Base-by-base conservation (phyloP, 306 rosid species). In the Cucumis hystrix region DNA sequence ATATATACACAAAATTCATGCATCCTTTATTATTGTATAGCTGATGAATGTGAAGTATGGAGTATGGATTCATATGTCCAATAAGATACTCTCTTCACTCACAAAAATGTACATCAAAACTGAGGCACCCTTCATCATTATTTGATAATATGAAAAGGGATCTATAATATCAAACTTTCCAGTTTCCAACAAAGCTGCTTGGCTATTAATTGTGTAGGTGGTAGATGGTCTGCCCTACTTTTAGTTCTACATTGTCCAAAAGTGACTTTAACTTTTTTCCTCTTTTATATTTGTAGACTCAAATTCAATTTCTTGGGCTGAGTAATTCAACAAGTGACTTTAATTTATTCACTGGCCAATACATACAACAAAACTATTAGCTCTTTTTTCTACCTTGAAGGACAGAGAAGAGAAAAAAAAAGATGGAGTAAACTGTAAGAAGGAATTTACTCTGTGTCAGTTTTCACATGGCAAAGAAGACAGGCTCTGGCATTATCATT, bases 391-490 rank as follows among this genome's bases (percentile, higher is more conserved):
- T 3, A 20, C 28, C 73, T 66, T 39, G 35, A 14, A 6, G 56
- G 59, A 43, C n/a, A 70, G 7, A 7, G 71, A 20, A 18, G 72
- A 49, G 14, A 16, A 52, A 52, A 14, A 14, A 43, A 69, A 43
- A 6, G 37, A 69, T 3, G 39, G 75, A 70, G 39, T 51, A 49
- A 47, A 51, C 43, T 15, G 77, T 8, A 72, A 52, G n/a, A 72
- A 52, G n/a, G 77, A 51, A 28, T 28, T 72, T 28, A 30, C 45
- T 28, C 28, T 72, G 10, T 51, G 77, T 52, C 62, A 72, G 77
- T 72, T 72, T 59, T 72, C 76, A 72, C 76, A 13, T 51, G 76
- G 76, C 61, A 72, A 51, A 51, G 76, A 72, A 72, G 60, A 49
- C 76, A 51, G 41, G 10, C 76, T 72, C 60, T 25, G 61, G 41